Conservation (phyloP, 202 grass and related monocot genomes). For the Hordeum pubiflorum region DNA sequence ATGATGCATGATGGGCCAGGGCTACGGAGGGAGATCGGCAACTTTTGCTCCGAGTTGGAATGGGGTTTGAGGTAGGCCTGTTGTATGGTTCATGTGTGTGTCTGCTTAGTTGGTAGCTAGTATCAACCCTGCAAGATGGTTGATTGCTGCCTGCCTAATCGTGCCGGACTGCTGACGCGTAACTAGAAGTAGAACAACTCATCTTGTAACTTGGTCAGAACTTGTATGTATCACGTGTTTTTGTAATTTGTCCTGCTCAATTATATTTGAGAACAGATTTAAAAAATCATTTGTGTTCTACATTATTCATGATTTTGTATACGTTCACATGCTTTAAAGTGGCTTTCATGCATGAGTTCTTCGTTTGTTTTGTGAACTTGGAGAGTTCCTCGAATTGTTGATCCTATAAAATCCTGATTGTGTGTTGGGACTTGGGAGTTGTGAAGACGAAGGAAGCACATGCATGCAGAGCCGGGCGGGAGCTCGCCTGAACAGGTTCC, state of each 20-base stretch:
- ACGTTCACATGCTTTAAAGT: background rate
- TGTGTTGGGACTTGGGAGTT: no score
- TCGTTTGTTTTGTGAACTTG: background rate
- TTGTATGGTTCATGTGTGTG: background rate
- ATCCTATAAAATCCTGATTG: no score
- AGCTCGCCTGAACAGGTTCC: no score
- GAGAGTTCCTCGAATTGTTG: no score
- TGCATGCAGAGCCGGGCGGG: no score
- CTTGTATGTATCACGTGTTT: background rate
- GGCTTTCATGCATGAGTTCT: background rate
- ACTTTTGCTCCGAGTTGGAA: background rate
- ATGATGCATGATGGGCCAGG: slow-evolving; percentile 3
- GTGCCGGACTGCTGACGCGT: background rate
- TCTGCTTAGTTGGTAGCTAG: background rate
- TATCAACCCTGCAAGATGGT: background rate
- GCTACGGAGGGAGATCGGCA: background rate
- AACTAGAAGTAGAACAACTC: background rate
- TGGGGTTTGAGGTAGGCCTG: background rate
- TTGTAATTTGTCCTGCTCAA: background rate
- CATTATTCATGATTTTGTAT: background rate
- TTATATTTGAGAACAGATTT: background rate
- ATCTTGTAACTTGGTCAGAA: background rate
- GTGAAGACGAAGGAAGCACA: no score
- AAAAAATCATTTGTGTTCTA: background rate
- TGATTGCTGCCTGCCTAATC: background rate